Base-by-base conservation (phyloP, 2,329 filamentous ascomycete species). In the Teratosphaeria gauchensis region DNA sequence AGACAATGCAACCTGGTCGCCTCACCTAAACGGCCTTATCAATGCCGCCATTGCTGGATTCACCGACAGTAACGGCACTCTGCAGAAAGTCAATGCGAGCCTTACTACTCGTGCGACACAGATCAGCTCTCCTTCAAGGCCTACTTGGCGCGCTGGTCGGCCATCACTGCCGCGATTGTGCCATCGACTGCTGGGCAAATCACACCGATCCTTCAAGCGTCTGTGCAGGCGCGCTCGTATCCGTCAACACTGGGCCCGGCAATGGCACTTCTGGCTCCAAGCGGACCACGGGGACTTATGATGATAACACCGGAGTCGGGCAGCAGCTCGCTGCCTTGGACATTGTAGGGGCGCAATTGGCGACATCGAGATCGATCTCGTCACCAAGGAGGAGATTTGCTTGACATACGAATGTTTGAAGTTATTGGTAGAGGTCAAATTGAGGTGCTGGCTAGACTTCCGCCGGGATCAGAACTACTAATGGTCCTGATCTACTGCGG, bases 301-400 rank as follows among this genome's bases (percentile, higher is more conserved):
- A 81, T 64, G 74, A 76, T 2, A 71, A 68, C 2, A 64, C 69
- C 8, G 80, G 81, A 4, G 79, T 81, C 0, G 80, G 80, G 3
- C 77, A 82, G 66, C 77, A 82, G 69, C 80, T 83, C 77, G 76
- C 75, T 42, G 80, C 78, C 0, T 72, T 83, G 4, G 78, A 78
- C 53, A 74, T 77, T 48, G 75, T 83, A 56, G 68, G 73, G 53
- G 73, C 74, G 24, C 66, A 74, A 46, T 68, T 71, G 21, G 55
- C 35, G 28, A 16, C 9, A 19, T 24, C 31, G 12, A 24, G 21
- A 16, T 16, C 56, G 28, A 51, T 51, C 19, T 6, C 52, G 21
- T 46, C 16, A 33, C 8, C n/a, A 48, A 48, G 42, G 19, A 21
- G 7, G 19, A 21, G 42, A 3, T 8, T 48, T 21, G 16, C 16